phyloP scores from a whole-genome alignment of 331 rosid species.

The Telfairia occidentalis region DNA sequence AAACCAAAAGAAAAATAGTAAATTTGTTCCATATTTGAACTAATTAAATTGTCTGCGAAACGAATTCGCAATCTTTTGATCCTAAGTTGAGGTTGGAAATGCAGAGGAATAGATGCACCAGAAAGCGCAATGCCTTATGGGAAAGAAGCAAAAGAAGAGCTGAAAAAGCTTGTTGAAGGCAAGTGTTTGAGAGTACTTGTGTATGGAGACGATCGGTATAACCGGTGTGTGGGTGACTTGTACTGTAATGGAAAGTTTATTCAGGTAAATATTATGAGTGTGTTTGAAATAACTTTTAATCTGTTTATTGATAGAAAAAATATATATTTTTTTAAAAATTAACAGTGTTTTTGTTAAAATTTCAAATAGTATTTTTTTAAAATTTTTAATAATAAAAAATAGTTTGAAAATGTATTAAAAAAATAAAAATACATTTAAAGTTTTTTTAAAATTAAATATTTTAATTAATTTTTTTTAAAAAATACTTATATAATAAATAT shows the following conservation, averaged over 20 bases:
- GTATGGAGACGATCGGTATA: constrained; percentile 68
- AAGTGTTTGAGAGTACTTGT: constrained; percentile 59
- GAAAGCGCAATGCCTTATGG: constrained; percentile 71
- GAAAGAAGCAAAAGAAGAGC: constrained; percentile 59
- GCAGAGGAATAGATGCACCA: constrained; percentile 93
- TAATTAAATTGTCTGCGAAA: not conserved
- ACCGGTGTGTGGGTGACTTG: constrained; percentile 61
- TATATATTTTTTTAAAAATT: no score
- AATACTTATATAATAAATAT: no score
- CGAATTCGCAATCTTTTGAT: not conserved
- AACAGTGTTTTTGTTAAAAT: no score
- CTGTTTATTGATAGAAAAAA: no score
- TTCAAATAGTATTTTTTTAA: no score
- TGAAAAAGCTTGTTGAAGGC: constrained; percentile 44
- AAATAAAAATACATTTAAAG: no score
- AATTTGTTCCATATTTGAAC: not conserved
- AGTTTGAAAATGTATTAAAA: no score
- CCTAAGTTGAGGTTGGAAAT: not conserved
- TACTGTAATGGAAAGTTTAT: constrained; percentile 52
- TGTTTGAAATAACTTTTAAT: no score
- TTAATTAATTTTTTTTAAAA: no score
- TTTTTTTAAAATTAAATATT: no score
- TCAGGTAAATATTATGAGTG: no score
- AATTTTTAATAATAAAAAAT: no score
- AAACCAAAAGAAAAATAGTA: not conserved